Evolutionary conservation across 2,329 filamentous ascomycete genomes (phyloP).

Genomic region (Pyricularia grisea): DNA sequence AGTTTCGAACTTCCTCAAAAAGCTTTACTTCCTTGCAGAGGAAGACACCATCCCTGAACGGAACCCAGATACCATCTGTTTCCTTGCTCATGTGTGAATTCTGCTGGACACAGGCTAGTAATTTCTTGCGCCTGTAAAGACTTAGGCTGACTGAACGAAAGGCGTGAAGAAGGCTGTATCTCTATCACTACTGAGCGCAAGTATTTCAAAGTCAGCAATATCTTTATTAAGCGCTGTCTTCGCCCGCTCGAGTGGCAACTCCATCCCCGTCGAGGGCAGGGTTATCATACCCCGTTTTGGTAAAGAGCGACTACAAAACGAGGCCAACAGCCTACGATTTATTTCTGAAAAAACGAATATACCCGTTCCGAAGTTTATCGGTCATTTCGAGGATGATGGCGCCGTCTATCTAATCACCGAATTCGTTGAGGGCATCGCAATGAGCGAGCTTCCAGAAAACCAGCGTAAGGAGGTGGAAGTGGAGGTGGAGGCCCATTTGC

Average conservation of each 20-base stretch:
- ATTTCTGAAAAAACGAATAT: conserved; percentile 16
- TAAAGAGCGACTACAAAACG: conserved; percentile 19
- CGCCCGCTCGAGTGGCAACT: conserved; percentile 18
- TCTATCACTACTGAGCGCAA: conserved; percentile 6
- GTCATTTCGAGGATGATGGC: conserved; percentile 19
- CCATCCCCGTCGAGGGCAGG: not conserved
- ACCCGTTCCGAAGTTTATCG: conserved; percentile 16
- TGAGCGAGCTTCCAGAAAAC: conserved; percentile 14
- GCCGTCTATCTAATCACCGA: conserved; percentile 21
- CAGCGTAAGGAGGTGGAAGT: conserved; percentile 5
- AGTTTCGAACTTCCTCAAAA: not conserved
- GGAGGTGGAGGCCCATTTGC: conserved; percentile 9
- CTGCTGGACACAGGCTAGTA: not conserved
- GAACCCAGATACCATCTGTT: not conserved
- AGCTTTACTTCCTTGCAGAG: not conserved
- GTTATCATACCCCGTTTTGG: not conserved
- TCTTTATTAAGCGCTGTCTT: conserved; percentile 17
- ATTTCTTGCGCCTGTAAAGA: not conserved
- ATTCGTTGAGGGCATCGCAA: conserved; percentile 18
- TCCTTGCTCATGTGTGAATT: not conserved
- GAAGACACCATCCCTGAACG: not conserved
- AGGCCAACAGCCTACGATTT: conserved; percentile 16
- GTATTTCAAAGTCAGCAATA: conserved; percentile 2
- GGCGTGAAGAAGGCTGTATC: conserved; percentile 5
- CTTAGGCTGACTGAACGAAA: not conserved